Evolutionary conservation across 2,329 filamentous ascomycete species (phyloP), one percentile per base, ranked within the genome.

Genomic region (Torrubiella hemipterigena): DNA sequence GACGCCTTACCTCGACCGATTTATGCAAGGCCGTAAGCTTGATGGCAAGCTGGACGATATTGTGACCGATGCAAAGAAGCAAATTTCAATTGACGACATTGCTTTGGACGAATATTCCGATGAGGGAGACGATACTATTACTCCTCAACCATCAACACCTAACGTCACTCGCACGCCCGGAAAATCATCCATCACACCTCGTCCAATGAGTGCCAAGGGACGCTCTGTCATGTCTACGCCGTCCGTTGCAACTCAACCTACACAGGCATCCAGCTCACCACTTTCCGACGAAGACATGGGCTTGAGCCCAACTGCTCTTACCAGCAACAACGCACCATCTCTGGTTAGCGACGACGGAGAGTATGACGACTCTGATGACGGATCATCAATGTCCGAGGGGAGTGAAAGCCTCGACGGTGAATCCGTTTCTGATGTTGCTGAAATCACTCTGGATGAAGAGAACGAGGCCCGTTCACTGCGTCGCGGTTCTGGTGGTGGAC

Each of bases 341-440:
- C 65, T 87, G 29, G 80, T 86, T 47, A 84, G 80, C 54, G 81
- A 87, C 53, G 80, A 85, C 47, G 78, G 80, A 43, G 81, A 85
- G 49, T 83, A 81, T 45, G 80, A 81, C 42, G 77, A 79, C 33
- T 82, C 77, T 2, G 74, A 80, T 34, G 73, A 74, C 36, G 68
- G 65, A 27, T 79, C 73, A 4, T 67, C 67, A 4, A 60, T 65
- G 26, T 77, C 73, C 5, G 73, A 73, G 17, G 59, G 60, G 32
- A 70, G 65, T 34, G 69, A 74, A 29, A 63, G 58, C 34, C 50
- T 70, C 22, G 75, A 75, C 17, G 62, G 71, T n/a, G 71, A 72
- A 36, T 65, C 67, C 4, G 61, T 71, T 16, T 69, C 69, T 9
- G 72, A 77, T 43, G 64, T 77, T 23, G 67, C 72, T 17, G 73